Conservation (phyloP, 805 yeast species). For the Schwanniomyces polymorphus region DNA sequence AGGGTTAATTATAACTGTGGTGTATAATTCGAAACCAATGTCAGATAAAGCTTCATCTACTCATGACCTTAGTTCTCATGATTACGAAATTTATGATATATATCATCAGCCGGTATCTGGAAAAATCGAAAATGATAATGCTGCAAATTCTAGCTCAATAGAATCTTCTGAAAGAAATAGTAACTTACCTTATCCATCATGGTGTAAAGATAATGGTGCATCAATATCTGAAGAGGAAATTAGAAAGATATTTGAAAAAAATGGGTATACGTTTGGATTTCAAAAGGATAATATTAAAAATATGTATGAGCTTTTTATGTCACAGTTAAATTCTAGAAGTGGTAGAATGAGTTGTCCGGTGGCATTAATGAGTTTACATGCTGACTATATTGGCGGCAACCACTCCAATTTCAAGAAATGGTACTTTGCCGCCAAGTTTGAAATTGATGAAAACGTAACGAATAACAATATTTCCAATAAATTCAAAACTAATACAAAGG, state of each 20-base stretch:
- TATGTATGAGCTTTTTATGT: conserved; percentile 79
- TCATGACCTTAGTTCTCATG: background rate
- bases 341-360: conserved; percentile 70
- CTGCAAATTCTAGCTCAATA: background rate
- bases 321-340: conserved; percentile 82
- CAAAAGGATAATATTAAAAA: conserved; percentile 76
- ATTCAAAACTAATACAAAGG: conserved; percentile 11
- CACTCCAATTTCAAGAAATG: conserved; percentile 85
- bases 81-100: conserved; percentile 2
- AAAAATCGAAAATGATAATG: background rate
- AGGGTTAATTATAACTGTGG: background rate
- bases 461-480: conserved; percentile 44
- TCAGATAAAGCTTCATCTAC: background rate
- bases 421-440: conserved; percentile 86
- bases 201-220: conserved; percentile 27
- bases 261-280: conserved; percentile 75
- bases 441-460: conserved; percentile 66
- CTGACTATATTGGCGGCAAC: conserved; percentile 91
- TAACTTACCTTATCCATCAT: conserved; percentile 11
- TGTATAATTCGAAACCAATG: background rate
- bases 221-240: conserved; percentile 47
- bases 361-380: conserved; percentile 78
- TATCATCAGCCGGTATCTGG: conserved; percentile 4
- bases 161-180: background rate
- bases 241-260: conserved; percentile 54